Percentiles rank a stretch among this genome's conserved stretches.
phyloP scores from a whole-genome alignment of 768 basidiomycete species.

The Xerocomus brunneocitrinus region DNA sequence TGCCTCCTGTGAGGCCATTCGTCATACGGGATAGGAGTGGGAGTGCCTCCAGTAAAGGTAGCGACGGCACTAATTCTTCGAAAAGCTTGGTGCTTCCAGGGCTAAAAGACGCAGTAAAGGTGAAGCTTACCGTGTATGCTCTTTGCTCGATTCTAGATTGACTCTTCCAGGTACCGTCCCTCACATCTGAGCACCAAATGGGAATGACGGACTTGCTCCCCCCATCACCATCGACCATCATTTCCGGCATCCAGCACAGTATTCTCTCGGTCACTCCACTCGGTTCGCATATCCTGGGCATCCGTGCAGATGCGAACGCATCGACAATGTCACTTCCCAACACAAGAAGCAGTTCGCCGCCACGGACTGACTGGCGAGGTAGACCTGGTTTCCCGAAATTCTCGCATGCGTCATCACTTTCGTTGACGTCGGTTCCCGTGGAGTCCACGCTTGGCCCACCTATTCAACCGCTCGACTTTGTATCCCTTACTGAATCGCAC shows the following conservation, averaged over 20 bases:
- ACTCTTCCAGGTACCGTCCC: conserved; percentile 50
- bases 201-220: conserved; percentile 68
- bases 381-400: conserved; percentile 22
- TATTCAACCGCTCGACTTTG: conserved; percentile 69
- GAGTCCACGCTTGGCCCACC: conserved; percentile 38
- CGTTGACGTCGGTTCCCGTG: conserved; percentile 32
- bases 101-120: conserved; percentile 72
- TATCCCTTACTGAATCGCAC: conserved; percentile 44
- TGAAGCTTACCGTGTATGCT: conserved; percentile 18
- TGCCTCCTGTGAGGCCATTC: conserved; percentile 45
- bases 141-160: not conserved
- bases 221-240: conserved; percentile 58
- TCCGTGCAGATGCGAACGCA: conserved; percentile 31
- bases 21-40: conserved; percentile 46
- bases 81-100: conserved; percentile 46
- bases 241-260: conserved; percentile 35
- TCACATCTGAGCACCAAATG: conserved; percentile 65
- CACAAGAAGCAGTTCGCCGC: conserved; percentile 30
- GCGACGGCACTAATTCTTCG: conserved; percentile 29
- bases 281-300: conserved; percentile 24
- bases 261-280: conserved; percentile 38
- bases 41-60: conserved; percentile 40
- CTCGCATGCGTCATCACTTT: conserved; percentile 29
- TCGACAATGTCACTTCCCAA: conserved; percentile 40
- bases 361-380: conserved; percentile 20